phyloP scores from a whole-genome alignment of 1,139 yeast species.

The Taphrina deformans region DNA sequence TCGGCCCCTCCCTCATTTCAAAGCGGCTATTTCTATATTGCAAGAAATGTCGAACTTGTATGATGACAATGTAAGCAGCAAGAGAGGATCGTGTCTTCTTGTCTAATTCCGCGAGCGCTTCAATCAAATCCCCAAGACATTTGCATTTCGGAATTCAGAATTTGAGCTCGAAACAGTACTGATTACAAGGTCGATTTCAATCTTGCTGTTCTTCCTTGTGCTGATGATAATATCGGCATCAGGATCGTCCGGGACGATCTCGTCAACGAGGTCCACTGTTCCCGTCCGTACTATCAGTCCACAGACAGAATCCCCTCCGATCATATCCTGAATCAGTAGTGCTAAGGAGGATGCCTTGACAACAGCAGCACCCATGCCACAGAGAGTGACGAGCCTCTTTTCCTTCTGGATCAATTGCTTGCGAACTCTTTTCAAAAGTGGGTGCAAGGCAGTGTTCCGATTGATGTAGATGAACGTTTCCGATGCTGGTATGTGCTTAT shows the following conservation, averaged over 20 bases:
- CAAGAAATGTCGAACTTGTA: too few relatives aligned
- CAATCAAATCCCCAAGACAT: too few relatives aligned
- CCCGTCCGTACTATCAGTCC: slow-evolving; percentile 6
- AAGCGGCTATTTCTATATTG: too few relatives aligned
- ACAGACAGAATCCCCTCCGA: slow-evolving; percentile 6
- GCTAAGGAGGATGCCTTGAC: slow-evolving; percentile 17
- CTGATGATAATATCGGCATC: slow-evolving; percentile 5
- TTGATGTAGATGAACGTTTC: slow-evolving; percentile 14
- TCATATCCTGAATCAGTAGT: slow-evolving; percentile 24
- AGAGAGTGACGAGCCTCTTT: slow-evolving; percentile 8
- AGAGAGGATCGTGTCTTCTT: too few relatives aligned
- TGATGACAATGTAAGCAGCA: too few relatives aligned
- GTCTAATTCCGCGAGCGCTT: too few relatives aligned
- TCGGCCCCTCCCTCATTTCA: too few relatives aligned
- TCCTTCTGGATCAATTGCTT: slow-evolving; percentile 12
- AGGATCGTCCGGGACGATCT: slow-evolving; percentile 22
- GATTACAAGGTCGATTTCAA: slow-evolving; percentile 19
- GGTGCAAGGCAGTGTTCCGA: slow-evolving; percentile 8
- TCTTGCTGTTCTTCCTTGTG: slow-evolving; percentile 26
- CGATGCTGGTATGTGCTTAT: slow-evolving; percentile 9
- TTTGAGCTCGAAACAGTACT: too few relatives aligned
- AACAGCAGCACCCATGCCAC: slow-evolving; percentile 32
- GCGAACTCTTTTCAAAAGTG: slow-evolving; percentile 13
- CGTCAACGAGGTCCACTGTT: slow-evolving; percentile 31
- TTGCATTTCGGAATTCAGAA: too few relatives aligned